phyloP scores from a whole-genome alignment of 140 eudicot genomes.

The Oenanthe javanica region DNA sequence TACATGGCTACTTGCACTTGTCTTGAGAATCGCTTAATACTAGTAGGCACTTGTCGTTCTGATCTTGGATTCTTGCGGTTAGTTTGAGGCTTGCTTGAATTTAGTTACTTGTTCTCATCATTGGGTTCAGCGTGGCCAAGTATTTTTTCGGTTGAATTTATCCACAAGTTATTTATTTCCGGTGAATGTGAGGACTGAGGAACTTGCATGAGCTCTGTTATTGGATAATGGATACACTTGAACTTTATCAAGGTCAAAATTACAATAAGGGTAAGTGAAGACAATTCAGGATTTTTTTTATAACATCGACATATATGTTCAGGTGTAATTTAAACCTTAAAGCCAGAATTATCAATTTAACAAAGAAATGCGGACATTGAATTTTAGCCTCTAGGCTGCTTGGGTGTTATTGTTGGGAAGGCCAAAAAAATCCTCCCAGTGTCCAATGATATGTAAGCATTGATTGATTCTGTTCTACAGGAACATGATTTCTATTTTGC shows the following conservation, averaged over 20 bases:
- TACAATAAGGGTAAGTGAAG: not conserved
- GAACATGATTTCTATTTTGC: not conserved
- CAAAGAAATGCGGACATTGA: not conserved
- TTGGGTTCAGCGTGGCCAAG: too few species aligned
- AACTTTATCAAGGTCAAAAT: not conserved
- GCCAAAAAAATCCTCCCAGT: not conserved
- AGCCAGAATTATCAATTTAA: not conserved
- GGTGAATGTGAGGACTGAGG: too few species aligned
- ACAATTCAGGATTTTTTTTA: not conserved
- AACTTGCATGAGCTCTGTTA: too few species aligned
- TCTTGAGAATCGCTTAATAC: not conserved
- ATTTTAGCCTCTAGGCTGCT: not conserved
- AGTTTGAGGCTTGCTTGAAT: not conserved
- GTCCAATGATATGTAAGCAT: not conserved
- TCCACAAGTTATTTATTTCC: too few species aligned
- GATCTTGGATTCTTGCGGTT: not conserved
- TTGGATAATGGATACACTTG: not conserved
- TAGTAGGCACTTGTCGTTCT: not conserved
- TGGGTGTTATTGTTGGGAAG: not conserved
- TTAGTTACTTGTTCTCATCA: too few species aligned
- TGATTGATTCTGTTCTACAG: not conserved
- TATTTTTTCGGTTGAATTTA: too few species aligned
- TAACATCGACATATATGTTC: not conserved
- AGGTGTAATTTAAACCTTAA: not conserved
- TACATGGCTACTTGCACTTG: not conserved